Conservation (phyloP, 768 basidiomycete species). For the Pulveroboletus sp. region DNA sequence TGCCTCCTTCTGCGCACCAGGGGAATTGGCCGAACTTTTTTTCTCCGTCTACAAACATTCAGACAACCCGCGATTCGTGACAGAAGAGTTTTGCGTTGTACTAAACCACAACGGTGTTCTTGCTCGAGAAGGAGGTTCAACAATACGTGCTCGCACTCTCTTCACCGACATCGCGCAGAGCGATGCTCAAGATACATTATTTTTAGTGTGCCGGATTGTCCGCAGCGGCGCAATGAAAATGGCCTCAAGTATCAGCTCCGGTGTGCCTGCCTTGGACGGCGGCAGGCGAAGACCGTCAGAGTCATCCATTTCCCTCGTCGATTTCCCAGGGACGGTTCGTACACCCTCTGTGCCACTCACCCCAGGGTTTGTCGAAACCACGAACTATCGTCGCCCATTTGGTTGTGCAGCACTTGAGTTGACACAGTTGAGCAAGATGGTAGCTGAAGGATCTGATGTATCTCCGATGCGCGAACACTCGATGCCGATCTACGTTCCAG, state of each 20-base stretch:
- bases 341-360: constrained; percentile 21
- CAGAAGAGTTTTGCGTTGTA: constrained; percentile 87
- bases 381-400: constrained; percentile 78
- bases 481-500: constrained; percentile 85
- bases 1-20: constrained; percentile 83
- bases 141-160: constrained; percentile 66
- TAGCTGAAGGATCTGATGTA: constrained; percentile 58
- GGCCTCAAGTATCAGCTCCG: constrained; percentile 49
- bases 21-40: constrained; percentile 89
- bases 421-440: constrained; percentile 65
- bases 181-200: constrained; percentile 82
- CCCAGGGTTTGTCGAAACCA: constrained; percentile 31
- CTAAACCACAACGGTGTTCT: constrained; percentile 90
- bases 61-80: constrained; percentile 74
- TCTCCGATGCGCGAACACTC: constrained; percentile 67
- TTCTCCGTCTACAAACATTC: constrained; percentile 90
- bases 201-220: constrained; percentile 86
- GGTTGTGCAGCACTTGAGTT: constrained; percentile 94
- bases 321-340: constrained; percentile 26
- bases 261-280: constrained; percentile 36
- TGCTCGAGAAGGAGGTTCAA: constrained; percentile 66
- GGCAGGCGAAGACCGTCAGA: constrained; percentile 53
- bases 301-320: constrained; percentile 36
- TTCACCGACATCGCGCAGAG: constrained; percentile 85
- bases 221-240: constrained; percentile 84